A percentile compares a stretch with the other conserved stretches of the same genome.
phyloP scores from a whole-genome alignment of 306 rosid genomes.

The Prinsepia uniflora region DNA sequence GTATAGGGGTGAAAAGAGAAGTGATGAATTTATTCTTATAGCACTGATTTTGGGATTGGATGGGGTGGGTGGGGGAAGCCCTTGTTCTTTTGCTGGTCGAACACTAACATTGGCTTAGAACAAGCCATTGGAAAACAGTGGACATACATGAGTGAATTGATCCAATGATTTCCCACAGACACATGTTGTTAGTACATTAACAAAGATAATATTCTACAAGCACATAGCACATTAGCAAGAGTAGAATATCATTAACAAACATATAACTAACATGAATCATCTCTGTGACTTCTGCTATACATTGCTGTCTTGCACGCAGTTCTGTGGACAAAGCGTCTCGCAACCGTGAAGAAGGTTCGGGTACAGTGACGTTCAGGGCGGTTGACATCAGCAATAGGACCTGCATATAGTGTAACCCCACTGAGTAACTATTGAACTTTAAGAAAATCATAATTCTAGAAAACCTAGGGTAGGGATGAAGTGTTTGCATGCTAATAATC shows the following conservation, averaged over 20 bases:
- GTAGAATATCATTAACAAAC: neutral
- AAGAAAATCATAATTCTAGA: neutral
- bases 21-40: neutral
- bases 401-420: constrained; percentile 34
- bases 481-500: neutral
- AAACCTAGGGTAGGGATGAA: neutral
- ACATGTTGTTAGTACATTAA: neutral
- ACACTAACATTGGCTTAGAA: neutral
- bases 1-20: neutral
- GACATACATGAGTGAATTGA: neutral
- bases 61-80: neutral
- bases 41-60: neutral
- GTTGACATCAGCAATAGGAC: constrained; percentile 86
- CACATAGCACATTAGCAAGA: neutral
- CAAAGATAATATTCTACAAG: neutral
- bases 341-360: constrained; percentile 31
- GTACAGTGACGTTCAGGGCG: constrained; percentile 53
- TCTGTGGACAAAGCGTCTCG: constrained; percentile 49
- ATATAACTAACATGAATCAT: constrained; percentile 84
- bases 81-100: too few species aligned
- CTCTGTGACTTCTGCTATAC: constrained; percentile 93
- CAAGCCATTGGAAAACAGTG: neutral
- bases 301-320: constrained; percentile 72
- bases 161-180: neutral
- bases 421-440: neutral